A percentile compares a stretch with the other conserved stretches of the same genome.
phyloP scores from a whole-genome alignment of 202 grass and related monocot genomes.

The Zoysia matrella region DNA sequence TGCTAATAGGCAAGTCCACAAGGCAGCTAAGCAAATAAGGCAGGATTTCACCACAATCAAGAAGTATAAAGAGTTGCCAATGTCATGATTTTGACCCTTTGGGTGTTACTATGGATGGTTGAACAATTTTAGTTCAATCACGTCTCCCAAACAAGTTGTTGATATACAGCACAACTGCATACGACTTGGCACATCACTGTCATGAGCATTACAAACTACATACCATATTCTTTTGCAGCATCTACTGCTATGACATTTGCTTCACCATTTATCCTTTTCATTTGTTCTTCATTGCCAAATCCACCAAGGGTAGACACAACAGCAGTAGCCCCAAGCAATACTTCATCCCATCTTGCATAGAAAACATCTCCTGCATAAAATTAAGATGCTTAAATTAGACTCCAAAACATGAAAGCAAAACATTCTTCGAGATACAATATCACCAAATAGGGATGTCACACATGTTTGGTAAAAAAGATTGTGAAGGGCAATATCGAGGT shows the following conservation, averaged over 20 bases:
- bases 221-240: slow-evolving; percentile 82
- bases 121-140: slow-evolving; percentile 3
- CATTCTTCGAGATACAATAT: neutral
- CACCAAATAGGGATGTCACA: neutral
- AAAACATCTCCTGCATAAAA: slow-evolving; percentile 80
- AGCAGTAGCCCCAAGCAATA: slow-evolving; percentile 82
- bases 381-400: slow-evolving; percentile 15
- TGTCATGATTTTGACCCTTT: too few relatives aligned
- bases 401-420: too few relatives aligned
- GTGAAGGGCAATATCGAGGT: too few relatives aligned
- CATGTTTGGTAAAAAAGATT: too few relatives aligned
- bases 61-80: too few relatives aligned
- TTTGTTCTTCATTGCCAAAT: slow-evolving; percentile 94
- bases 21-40: neutral
- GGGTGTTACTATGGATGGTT: neutral
- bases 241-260: slow-evolving; percentile 83
- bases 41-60: neutral
- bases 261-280: slow-evolving; percentile 97
- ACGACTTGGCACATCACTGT: slow-evolving; percentile 25
- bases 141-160: neutral
- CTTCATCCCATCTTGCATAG: slow-evolving; percentile 88
- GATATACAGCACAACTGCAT: neutral
- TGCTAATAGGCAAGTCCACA: neutral
- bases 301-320: slow-evolving; percentile 92
- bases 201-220: slow-evolving; percentile 36